A percentile compares a stretch with the other conserved stretches of the same genome.
These are phyloP conservation scores for Leptosphaerulina australis DNA, from an alignment of 2,329 filamentous ascomycete genomes.

Conservation along the genomic window DNA sequence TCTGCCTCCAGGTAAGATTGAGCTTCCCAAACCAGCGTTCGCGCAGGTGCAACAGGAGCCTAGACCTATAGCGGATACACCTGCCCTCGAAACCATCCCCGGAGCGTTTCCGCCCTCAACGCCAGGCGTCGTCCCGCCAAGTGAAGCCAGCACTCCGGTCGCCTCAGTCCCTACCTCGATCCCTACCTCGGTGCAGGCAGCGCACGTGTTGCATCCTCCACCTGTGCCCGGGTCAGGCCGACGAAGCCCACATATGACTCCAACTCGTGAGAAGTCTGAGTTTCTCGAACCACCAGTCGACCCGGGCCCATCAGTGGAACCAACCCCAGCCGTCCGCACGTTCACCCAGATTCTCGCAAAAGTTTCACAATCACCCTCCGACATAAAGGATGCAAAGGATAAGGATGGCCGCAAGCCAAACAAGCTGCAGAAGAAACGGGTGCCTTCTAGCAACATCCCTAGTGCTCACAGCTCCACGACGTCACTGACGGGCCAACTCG, in stretches of 20 bases:
- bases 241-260: conserved; percentile 35
- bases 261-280: conserved; percentile 42
- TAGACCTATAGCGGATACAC: conserved; percentile 36
- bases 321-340: conserved; percentile 39
- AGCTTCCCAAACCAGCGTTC: conserved; percentile 31
- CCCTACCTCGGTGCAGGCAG: conserved; percentile 21
- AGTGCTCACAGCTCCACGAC: conserved; percentile 90
- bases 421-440: conserved; percentile 83
- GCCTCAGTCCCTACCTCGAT: conserved; percentile 12
- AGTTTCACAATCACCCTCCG: conserved; percentile 64
- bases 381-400: conserved; percentile 59
- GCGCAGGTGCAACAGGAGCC: conserved; percentile 26
- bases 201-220: conserved; percentile 30
- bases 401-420: conserved; percentile 70
- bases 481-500: conserved; percentile 63
- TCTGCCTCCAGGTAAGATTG: conserved; percentile 31
- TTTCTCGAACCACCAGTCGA: conserved; percentile 43
- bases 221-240: conserved; percentile 21
- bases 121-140: conserved; percentile 50
- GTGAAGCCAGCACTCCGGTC: conserved; percentile 45
- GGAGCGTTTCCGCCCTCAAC: conserved; percentile 67
- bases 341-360: conserved; percentile 48
- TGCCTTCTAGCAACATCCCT: conserved; percentile 75
- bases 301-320: conserved; percentile 31
- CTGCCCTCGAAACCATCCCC: conserved; percentile 48